Evolutionary conservation across 192 early-diverging fungal genomes (phyloP).

Genomic region (Entophlyctis luteolus): DNA sequence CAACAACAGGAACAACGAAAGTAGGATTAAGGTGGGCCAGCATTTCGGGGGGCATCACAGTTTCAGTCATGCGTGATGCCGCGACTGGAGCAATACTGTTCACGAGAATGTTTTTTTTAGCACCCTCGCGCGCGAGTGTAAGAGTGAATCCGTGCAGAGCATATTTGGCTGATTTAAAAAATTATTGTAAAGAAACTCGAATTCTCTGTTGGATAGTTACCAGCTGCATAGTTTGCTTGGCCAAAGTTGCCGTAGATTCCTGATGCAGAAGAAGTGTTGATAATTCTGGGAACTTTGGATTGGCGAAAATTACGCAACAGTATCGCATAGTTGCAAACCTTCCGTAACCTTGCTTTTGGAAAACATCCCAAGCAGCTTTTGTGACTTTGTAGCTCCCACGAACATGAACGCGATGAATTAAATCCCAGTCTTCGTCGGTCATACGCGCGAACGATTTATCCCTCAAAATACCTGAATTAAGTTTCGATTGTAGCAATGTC

Average conservation of each 20-base stretch:
- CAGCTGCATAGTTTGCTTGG: constrained; percentile 79
- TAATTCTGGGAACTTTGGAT: constrained; percentile 48
- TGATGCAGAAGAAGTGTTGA: constrained; percentile 93
- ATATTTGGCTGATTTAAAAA: constrained; percentile 71
- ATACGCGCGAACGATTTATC: constrained; percentile 96
- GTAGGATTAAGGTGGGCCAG: constrained; percentile 94
- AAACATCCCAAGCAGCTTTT: constrained; percentile 93
- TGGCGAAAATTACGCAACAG: background rate
- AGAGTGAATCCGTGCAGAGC: constrained; percentile 87
- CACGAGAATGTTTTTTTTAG: constrained; percentile 84
- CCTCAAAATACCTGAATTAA: constrained; percentile 67
- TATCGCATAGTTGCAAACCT: constrained; percentile 34
- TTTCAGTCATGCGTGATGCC: constrained; percentile 89
- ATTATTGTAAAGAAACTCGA: background rate
- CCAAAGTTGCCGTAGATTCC: constrained; percentile 99
- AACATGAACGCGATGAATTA: constrained; percentile 88
- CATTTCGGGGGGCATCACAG: constrained; percentile 92
- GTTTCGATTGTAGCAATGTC: background rate
- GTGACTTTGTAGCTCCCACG: constrained; percentile 92
- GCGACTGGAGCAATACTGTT: constrained; percentile 98
- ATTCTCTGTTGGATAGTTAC: constrained; percentile 31
- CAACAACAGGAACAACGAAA: constrained; percentile 91
- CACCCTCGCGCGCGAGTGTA: constrained; percentile 91
- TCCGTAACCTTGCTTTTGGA: constrained; percentile 94
- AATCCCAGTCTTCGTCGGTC: constrained; percentile 97